Base-by-base conservation (phyloP, 495 filamentous ascomycete genomes). In the Tuber microsphaerosporum region DNA sequence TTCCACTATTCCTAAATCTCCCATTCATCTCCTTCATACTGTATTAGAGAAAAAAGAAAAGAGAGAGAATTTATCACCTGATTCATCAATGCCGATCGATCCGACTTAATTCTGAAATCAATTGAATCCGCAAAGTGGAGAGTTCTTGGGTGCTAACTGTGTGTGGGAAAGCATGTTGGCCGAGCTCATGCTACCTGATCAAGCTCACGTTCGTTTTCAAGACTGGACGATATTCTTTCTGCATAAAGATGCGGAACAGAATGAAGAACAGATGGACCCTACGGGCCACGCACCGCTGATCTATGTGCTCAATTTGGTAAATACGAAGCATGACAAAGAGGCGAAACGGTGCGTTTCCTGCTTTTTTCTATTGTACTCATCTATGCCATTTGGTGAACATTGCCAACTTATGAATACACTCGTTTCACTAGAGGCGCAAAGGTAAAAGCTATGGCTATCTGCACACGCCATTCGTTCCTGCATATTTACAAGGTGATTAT, bases 141-240 rank as follows among this genome's bases (percentile, higher is more conserved):
- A 45, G 39, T 39, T 73, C 16, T 74, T 51, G 26, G 26, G 26
- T 65, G 80, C 79, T 81, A 42, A 81, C 72, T 72, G 69, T 75
- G 56, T 73, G 42, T 70, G 61, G 16, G 69, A 65, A 69, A 89
- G 91, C 83, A 98, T 98, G 95, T 86, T 99, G 77, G 95, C 95
- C 22, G 95, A 98, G 84, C 89, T 99, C 83, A 99, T 99, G 95
- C 87, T 99, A 78, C 95, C 95, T 1, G 95, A 99, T 85, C 94
- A 97, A 84, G 93, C 94, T 41, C 95, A 99, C 85, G 91, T 94
- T 46, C 88, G 96, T 43, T 94, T 91, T 81, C 94, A 97, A 84
- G 95, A 99, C 84, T 99, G 95, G 95, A 99, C 95, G 45, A 97
- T 98, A 20, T 99, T 99, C 85, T 99, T 99, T 80, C 82, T 99